A percentile compares a stretch with the other conserved stretches of the same genome.
Evolutionary conservation across 2,329 filamentous ascomycete genomes (phyloP).

Genomic region (Colletotrichum paranaense): DNA sequence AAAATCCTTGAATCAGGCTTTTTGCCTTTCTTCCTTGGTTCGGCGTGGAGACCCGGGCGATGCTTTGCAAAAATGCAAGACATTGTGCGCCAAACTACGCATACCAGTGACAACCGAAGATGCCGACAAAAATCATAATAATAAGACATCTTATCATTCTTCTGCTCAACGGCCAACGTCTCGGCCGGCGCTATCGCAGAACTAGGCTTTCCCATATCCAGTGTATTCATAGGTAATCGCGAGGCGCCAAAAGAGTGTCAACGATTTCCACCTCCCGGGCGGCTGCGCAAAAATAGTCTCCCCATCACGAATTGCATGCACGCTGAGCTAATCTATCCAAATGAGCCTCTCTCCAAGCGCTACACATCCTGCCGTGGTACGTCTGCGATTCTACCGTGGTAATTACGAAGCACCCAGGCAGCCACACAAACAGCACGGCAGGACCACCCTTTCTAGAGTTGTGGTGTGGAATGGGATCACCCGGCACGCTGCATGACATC

Average conservation of each 20-base stretch:
- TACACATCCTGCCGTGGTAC: neutral
- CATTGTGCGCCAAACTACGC: neutral
- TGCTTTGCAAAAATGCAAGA: neutral
- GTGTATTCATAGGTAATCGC: neutral
- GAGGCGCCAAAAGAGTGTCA: neutral
- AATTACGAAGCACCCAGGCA: neutral
- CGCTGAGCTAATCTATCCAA: conserved; percentile 8
- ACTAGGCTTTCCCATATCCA: neutral
- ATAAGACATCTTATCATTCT: too few relatives aligned
- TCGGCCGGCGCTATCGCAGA: neutral
- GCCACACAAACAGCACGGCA: neutral
- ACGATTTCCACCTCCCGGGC: neutral
- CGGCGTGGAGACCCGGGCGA: neutral
- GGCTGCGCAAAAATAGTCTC: neutral
- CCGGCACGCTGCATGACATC: conserved; percentile 6
- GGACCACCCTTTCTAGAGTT: neutral
- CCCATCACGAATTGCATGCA: neutral
- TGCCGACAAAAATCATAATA: neutral
- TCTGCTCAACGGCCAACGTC: neutral
- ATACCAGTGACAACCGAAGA: neutral
- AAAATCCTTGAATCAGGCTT: neutral
- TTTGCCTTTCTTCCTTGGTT: neutral
- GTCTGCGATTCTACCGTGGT: neutral
- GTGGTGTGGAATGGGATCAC: conserved; percentile 6
- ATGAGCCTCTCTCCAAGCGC: neutral